phyloP scores from a whole-genome alignment of 371 early-diverging fungal species.

The Saksenaea oblongispora region DNA sequence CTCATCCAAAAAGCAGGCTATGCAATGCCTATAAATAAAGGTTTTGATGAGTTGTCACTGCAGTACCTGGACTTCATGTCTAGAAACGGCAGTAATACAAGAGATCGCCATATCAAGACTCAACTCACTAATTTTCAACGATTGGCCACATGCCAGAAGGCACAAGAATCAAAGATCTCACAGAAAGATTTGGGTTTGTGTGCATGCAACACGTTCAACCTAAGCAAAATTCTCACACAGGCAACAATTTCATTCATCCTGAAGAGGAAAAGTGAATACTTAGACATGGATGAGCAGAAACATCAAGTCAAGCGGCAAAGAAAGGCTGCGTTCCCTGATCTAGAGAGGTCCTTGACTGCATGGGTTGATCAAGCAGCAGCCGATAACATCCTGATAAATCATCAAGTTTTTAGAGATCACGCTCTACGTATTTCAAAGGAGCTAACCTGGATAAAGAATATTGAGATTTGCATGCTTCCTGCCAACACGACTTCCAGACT shows the following conservation, averaged over 20 bases:
- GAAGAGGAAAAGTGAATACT: background rate
- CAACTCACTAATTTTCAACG: background rate
- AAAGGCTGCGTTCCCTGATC: background rate
- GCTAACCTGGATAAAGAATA: background rate
- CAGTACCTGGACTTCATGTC: no score
- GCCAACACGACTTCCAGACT: constrained; percentile 19
- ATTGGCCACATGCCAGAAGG: background rate
- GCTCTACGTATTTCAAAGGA: background rate
- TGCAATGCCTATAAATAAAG: no score
- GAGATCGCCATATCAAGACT: no score
- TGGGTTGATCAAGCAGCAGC: background rate
- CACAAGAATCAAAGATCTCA: background rate
- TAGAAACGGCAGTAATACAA: no score
- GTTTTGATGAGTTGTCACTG: no score
- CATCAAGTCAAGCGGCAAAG: background rate
- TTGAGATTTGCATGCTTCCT: constrained; percentile 4
- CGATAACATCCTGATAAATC: background rate
- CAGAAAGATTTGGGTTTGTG: background rate
- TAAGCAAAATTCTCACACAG: background rate
- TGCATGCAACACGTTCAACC: background rate
- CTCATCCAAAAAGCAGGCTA: no score
- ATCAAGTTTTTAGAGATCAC: background rate
- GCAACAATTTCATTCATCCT: background rate
- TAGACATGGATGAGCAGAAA: background rate
- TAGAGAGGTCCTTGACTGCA: background rate